Base-by-base conservation (phyloP, 2,329 filamentous ascomycete species). In the Mycosphaerelloides madeirae region DNA sequence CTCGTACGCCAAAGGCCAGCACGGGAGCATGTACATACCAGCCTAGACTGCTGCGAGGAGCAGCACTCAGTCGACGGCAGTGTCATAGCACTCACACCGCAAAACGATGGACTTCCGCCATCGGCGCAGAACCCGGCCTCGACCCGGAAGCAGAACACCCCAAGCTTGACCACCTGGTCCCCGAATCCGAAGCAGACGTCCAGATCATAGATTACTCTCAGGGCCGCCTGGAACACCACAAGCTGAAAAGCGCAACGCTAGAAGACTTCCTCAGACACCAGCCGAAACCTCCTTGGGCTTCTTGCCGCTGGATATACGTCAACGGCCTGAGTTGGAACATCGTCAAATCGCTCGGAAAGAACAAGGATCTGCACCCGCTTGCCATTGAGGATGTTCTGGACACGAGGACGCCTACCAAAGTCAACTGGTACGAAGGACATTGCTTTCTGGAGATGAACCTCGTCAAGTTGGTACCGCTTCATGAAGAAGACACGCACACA, bases 281-380 rank as follows among this genome's bases (percentile, higher is more conserved):
- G 22, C 79, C 81, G 2, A 78, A 80, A 56, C 79, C 82, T 28
- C 68, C 73, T 1, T 95, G 87, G 87, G 83, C 81, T 13, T 78
- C 79, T 48, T 93, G 87, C 59, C 79, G 91, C 16, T 96, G 90
- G 90, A 90, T 96, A 68, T 95, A 91, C 56, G 81, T 95, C 59
- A 95, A 96, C 63, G 88, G 90, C 0, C 68, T 95, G 15, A 91
- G 86, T 58, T 95, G 87, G 84, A 88, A 95, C 65, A 87, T 95
- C 2, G 91, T 96, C 45, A 79, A 86, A 55, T 75, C 80, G 1
- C 68, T 95, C 29, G 88, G 87, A 16, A 82, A 81, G 51, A 71
- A 86, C 58, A 93, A 94, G 60, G 75, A 77, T 20, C 71, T 96
- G 31, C 90, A 96, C 63, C 79, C 81, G 48, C 74, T 96, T 34